Percentiles rank a stretch among this genome's conserved stretches.
Evolutionary conservation across 768 basidiomycete species (phyloP).

Genomic region (Termitomyces titanicus): DNA sequence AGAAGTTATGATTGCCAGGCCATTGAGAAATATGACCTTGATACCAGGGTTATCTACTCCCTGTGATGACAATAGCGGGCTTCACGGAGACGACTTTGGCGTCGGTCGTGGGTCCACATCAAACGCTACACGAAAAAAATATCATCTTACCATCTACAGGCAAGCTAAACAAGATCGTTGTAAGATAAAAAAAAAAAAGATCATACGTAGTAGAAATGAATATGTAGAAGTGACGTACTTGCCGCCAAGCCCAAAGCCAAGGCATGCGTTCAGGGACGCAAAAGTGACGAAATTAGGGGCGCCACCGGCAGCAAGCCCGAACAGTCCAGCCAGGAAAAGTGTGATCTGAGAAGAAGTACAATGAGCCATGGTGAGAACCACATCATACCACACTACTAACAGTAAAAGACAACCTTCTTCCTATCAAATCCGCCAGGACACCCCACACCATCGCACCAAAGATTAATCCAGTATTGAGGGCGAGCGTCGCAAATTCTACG

Average conservation of each 20-base stretch:
- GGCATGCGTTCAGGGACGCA: constrained; percentile 39
- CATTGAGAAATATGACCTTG: too few relatives aligned
- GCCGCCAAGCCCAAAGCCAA: constrained; percentile 49
- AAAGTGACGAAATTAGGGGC: constrained; percentile 44
- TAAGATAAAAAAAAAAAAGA: constrained; percentile 12
- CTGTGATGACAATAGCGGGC: too few relatives aligned
- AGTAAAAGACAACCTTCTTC: constrained; percentile 42
- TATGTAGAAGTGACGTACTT: constrained; percentile 37
- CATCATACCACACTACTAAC: not conserved
- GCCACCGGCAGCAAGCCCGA: constrained; percentile 47
- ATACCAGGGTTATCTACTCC: too few relatives aligned
- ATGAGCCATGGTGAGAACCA: not conserved
- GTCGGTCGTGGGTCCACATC: too few relatives aligned
- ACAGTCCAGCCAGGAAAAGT: constrained; percentile 35
- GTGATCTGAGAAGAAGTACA: constrained; percentile 18
- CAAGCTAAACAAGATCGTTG: constrained; percentile 22
- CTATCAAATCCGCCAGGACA: constrained; percentile 43
- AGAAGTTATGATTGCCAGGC: too few relatives aligned
- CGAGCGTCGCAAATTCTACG: constrained; percentile 43
- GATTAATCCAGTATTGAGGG: constrained; percentile 44
- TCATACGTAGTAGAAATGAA: too few relatives aligned
- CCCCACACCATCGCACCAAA: constrained; percentile 48
- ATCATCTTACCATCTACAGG: constrained; percentile 41
- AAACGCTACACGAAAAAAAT: not conserved
- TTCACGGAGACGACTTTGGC: too few relatives aligned